Evolutionary conservation across 164 flowering plant species (phyloP).

Genomic region (Chimonanthus salicifolius): DNA sequence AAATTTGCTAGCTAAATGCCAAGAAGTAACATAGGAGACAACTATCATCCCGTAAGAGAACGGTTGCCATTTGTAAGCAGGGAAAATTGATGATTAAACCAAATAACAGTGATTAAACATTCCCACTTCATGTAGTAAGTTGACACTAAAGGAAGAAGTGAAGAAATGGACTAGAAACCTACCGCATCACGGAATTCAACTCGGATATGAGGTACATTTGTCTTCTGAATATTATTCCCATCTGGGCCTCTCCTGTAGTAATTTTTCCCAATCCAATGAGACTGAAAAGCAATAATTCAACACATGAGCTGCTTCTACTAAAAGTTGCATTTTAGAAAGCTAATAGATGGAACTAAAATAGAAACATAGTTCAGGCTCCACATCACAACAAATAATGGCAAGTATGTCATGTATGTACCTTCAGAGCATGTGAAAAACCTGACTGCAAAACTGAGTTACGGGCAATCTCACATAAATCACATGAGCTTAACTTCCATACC

Average conservation of each 20-base stretch:
- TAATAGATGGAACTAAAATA: background rate
- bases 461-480: constrained; percentile 95
- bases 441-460: constrained; percentile 96
- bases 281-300: constrained; percentile 29
- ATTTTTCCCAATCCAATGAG: constrained; percentile 89
- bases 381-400: background rate
- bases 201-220: constrained; percentile 96
- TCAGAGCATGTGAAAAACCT: constrained; percentile 90
- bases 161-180: constrained; percentile 11
- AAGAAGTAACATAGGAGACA: too few relatives aligned
- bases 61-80: too few relatives aligned
- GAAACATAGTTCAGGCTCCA: background rate
- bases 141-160: background rate
- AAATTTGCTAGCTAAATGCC: too few relatives aligned
- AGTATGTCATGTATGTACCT: constrained; percentile 37
- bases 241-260: constrained; percentile 90
- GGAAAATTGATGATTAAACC: too few relatives aligned
- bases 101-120: too few relatives aligned
- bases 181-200: constrained; percentile 87
- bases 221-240: constrained; percentile 92
- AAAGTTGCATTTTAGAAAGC: background rate
- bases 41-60: too few relatives aligned
- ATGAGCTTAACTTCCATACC: constrained; percentile 96
- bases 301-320: background rate
- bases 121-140: too few relatives aligned